Conservation (phyloP, 495 filamentous ascomycete species). For the Cercophora scortea region DNA sequence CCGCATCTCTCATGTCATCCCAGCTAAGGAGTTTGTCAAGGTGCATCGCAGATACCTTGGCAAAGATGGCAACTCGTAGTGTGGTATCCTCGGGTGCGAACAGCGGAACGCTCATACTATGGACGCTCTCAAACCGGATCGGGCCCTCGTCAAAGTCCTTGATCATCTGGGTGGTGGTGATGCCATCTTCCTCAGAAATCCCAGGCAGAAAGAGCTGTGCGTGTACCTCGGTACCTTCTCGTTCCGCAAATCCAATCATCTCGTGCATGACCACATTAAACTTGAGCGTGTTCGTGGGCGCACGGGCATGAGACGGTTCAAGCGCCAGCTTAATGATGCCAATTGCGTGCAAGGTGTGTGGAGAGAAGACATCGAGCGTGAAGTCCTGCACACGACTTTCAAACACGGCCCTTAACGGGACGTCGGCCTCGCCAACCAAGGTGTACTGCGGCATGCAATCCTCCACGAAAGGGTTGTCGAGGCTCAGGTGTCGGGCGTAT, state of each 20-base stretch:
- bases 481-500: slow-evolving; percentile 73
- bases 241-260: slow-evolving; percentile 90
- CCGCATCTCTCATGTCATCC: slow-evolving; percentile 91
- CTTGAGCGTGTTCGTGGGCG: slow-evolving; percentile 85
- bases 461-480: slow-evolving; percentile 83
- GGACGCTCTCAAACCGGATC: slow-evolving; percentile 91
- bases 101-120: slow-evolving; percentile 96
- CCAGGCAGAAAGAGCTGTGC: slow-evolving; percentile 93
- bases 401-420: slow-evolving; percentile 89
- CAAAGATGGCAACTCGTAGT: slow-evolving; percentile 87
- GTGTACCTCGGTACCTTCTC: slow-evolving; percentile 92
- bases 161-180: slow-evolving; percentile 92
- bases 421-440: slow-evolving; percentile 86
- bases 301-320: slow-evolving; percentile 88
- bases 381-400: slow-evolving; percentile 95
- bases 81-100: slow-evolving; percentile 66
- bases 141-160: slow-evolving; percentile 91
- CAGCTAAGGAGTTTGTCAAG: slow-evolving; percentile 96
- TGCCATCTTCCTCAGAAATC: slow-evolving; percentile 83
- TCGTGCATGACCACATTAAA: slow-evolving; percentile 99
- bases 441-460: slow-evolving; percentile 85
- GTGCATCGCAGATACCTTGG: slow-evolving; percentile 85
- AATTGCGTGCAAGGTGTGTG: slow-evolving; percentile 83
- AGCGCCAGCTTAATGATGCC: slow-evolving; percentile 86
- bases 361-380: slow-evolving; percentile 77